Evolutionary conservation across 306 rosid species (phyloP).

Genomic region (Vigna reflexopilosa): DNA sequence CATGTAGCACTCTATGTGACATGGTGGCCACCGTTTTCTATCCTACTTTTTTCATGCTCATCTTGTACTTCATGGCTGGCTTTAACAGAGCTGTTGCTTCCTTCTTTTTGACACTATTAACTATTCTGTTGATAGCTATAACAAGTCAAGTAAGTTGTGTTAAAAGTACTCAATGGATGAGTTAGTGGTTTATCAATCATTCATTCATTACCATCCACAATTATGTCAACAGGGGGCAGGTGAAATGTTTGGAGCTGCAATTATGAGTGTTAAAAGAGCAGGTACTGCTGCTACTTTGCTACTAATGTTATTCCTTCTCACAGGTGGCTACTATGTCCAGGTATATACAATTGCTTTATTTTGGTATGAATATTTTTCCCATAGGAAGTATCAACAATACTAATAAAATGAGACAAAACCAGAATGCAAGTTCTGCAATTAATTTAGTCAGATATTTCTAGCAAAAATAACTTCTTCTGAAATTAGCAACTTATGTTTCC

Average conservation of each 20-base stretch:
- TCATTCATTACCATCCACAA: not conserved
- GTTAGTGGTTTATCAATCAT: not conserved
- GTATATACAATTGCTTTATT: slow-evolving; percentile 41
- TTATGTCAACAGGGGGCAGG: slow-evolving; percentile 77
- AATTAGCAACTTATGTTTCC: not conserved
- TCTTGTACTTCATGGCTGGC: slow-evolving; percentile 93
- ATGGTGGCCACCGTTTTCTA: slow-evolving; percentile 86
- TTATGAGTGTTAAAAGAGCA: slow-evolving; percentile 81
- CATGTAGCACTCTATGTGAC: slow-evolving; percentile 92
- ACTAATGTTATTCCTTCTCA: slow-evolving; percentile 89
- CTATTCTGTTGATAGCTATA: slow-evolving; percentile 73
- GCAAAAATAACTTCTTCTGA: not conserved
- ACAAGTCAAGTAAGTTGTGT: slow-evolving; percentile 83
- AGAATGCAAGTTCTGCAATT: not conserved
- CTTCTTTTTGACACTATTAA: slow-evolving; percentile 74
- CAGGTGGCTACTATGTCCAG: slow-evolving; percentile 98
- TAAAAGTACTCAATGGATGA: not conserved
- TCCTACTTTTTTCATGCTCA: slow-evolving; percentile 83
- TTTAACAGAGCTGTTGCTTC: slow-evolving; percentile 72
- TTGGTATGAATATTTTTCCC: not conserved
- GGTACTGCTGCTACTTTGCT: slow-evolving; percentile 85
- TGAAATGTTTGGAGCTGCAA: slow-evolving; percentile 90
- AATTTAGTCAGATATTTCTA: not conserved
- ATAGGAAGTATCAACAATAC: not conserved
- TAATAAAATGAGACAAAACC: not conserved